Conservation (phyloP, 345 rosid species). For the Noccaea caerulescens region DNA sequence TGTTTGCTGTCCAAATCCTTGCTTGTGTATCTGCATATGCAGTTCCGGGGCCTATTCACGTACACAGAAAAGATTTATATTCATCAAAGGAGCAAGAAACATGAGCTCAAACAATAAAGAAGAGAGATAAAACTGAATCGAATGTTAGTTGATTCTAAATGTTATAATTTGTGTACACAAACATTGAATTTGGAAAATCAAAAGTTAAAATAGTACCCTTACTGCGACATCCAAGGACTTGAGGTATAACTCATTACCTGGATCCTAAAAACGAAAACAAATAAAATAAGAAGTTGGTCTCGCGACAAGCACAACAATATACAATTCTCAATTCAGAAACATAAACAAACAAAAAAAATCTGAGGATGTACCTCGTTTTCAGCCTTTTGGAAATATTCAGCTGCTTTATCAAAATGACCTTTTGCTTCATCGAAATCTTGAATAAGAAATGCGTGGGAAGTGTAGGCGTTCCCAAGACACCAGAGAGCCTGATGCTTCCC, state of each 20-base stretch:
- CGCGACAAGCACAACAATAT: neutral
- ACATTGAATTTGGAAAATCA: neutral
- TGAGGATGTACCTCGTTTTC: constrained; percentile 59
- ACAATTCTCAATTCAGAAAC: neutral
- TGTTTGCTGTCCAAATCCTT: constrained; percentile 54
- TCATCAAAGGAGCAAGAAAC: neutral
- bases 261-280: constrained; percentile 61
- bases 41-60: constrained; percentile 74
- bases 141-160: neutral
- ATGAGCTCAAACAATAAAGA: neutral
- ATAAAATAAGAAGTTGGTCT: neutral
- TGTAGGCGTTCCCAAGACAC: constrained; percentile 89
- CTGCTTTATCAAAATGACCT: constrained; percentile 66
- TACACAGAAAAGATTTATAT: neutral
- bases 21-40: constrained; percentile 68
- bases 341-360: neutral
- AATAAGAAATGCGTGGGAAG: constrained; percentile 74
- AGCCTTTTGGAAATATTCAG: constrained; percentile 70
- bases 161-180: neutral
- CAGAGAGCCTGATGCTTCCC: constrained; percentile 75
- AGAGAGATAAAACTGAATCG: neutral
- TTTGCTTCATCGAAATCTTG: constrained; percentile 65
- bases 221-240: constrained; percentile 79
- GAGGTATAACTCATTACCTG: constrained; percentile 74
- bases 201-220: constrained; percentile 56